Conservation (phyloP, 495 filamentous ascomycete species). For the Talaromyces thailandensis region DNA sequence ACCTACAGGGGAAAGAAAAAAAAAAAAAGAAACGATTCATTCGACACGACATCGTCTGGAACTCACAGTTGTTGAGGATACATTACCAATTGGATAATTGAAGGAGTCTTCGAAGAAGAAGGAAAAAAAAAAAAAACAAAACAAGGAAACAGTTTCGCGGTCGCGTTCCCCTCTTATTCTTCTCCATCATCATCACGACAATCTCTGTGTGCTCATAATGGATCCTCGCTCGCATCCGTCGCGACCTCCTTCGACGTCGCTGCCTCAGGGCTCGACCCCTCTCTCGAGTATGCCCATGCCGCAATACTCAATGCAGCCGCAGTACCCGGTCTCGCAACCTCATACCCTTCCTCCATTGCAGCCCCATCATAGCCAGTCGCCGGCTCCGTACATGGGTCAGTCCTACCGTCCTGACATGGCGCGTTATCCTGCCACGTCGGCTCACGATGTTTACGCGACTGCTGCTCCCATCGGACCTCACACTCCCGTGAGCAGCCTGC, state of each 20-base stretch:
- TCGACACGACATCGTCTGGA: slow-evolving; percentile 11
- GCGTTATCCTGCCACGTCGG: slow-evolving; percentile 51
- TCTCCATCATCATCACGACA: slow-evolving; percentile 13
- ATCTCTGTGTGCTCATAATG: slow-evolving; percentile 18
- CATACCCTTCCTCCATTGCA: slow-evolving; percentile 68
- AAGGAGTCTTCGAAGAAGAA: slow-evolving; percentile 7
- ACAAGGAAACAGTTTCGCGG: slow-evolving; percentile 11
- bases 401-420: slow-evolving; percentile 53
- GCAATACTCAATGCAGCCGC: slow-evolving; percentile 46
- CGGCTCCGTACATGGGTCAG: slow-evolving; percentile 47
- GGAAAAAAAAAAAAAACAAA: slow-evolving; percentile 13
- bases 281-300: slow-evolving; percentile 40
- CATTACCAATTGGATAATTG: slow-evolving; percentile 11
- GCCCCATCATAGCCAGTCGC: slow-evolving; percentile 44
- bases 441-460: slow-evolving; percentile 50
- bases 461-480: slow-evolving; percentile 38
- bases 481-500: slow-evolving; percentile 52
- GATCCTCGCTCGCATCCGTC: slow-evolving; percentile 46
- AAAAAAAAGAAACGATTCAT: not conserved
- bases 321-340: slow-evolving; percentile 48
- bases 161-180: slow-evolving; percentile 7
- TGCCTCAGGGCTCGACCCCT: slow-evolving; percentile 44
- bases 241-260: slow-evolving; percentile 45
- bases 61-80: slow-evolving; percentile 5
- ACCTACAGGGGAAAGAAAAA: not conserved